Conservation (phyloP, 306 rosid species). For the Cucumis melo region DNA sequence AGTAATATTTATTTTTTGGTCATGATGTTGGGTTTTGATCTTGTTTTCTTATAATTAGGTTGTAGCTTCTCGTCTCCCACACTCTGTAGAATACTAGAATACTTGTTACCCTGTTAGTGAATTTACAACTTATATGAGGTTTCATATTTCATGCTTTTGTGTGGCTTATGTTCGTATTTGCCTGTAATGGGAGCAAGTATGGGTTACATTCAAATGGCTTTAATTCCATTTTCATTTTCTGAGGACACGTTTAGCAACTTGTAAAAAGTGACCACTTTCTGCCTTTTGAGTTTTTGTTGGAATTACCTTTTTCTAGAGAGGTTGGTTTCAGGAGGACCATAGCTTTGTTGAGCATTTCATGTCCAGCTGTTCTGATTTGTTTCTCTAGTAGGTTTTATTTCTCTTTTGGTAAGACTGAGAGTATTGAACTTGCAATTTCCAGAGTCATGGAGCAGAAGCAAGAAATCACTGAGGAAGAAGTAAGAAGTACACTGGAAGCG, state of each 20-base stretch:
- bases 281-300: background rate
- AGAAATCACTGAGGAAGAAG: conserved; percentile 24
- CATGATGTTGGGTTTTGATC: background rate
- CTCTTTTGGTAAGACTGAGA: background rate
- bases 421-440: conserved; percentile 8
- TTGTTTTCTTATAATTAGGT: background rate
- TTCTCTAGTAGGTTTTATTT: background rate
- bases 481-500: conserved; percentile 22
- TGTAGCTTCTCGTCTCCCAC: background rate
- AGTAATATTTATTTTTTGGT: background rate
- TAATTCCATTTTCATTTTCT: background rate
- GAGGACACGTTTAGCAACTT: background rate
- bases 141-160: background rate
- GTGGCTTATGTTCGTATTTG: background rate
- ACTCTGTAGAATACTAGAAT: background rate
- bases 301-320: background rate
- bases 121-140: background rate
- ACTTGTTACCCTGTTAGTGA: background rate
- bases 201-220: background rate
- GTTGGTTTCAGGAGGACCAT: background rate
- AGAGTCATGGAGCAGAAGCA: conserved; percentile 17
- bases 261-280: background rate
- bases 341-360: background rate
- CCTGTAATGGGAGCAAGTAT: background rate
- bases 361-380: background rate